Evolutionary conservation across 768 basidiomycete genomes (phyloP), one percentile per base, ranked within the genome.

Genomic region (Dioszegia aurantiaca): DNA sequence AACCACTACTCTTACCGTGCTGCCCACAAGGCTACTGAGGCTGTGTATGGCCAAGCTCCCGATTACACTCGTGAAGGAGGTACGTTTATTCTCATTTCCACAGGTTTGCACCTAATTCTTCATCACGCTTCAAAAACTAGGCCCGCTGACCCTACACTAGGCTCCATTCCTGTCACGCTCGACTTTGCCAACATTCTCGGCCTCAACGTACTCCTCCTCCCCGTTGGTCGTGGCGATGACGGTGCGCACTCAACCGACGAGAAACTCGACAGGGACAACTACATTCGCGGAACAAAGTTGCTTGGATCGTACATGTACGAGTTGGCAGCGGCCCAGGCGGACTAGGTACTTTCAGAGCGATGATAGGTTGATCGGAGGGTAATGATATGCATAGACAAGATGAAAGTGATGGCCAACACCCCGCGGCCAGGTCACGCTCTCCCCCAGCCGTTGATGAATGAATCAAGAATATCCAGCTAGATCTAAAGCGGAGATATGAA

Each of bases 201-300:
- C 30, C 86, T 91, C 55, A 95, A 92, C 69, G 89, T 95, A 9
- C 75, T 93, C 56, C 79, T 97, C 19, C 80, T 97, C 27, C 94
- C 92, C 0, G 93, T 94, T 86, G 91, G 91, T 1, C 82, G 93
- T 48, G 89, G 89, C 1, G 91, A 97, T 70, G 94, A 98, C 63
- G 94, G 93, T 49, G 68, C 69, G 33, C 73, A 68, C 56, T 72
- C 71, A 37, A 91, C 88, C 11, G 93, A 94, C 75, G 94, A 97
- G 82, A 98, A 98, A 77, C 80, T 98, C 51, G 92, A 98, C 77
- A 80, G 80, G 52, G 85, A 84, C 46, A 98, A 98, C 80, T 95
- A 86, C 77, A 86, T 95, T 46, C 54, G 72, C 59, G 78, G 78
- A 30, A 77, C 85, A 24, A 88, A 89, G 76, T 77, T 90, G 17